Percentiles rank a stretch among this genome's conserved stretches.
phyloP scores from a whole-genome alignment of 2,329 filamentous ascomycete genomes.

The Sporothrix brasiliensis region DNA sequence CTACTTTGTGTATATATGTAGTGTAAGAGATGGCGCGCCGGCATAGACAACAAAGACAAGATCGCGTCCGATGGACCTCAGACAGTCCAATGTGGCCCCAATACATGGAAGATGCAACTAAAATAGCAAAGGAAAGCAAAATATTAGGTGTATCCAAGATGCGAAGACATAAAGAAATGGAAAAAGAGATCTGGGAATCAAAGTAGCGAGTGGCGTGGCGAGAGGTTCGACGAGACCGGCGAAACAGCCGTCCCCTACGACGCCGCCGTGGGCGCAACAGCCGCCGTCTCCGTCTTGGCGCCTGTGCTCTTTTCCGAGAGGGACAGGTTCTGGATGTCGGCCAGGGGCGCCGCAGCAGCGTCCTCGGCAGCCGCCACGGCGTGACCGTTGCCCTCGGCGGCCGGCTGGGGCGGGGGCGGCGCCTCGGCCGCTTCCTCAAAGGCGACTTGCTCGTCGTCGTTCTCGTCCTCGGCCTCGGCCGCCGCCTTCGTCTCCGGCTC shows the following conservation, averaged over 20 bases:
- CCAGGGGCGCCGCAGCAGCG: not conserved
- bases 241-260: conserved; percentile 1
- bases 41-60: not conserved
- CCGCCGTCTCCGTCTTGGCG: conserved; percentile 12
- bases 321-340: conserved; percentile 28
- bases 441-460: conserved; percentile 1
- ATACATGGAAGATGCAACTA: not conserved
- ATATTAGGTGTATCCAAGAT: not conserved
- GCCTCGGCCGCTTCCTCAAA: conserved; percentile 22
- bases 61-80: not conserved
- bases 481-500: not conserved
- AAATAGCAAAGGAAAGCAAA: not conserved
- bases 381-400: conserved; percentile 22
- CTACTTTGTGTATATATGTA: not conserved
- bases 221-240: not conserved
- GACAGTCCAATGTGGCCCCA: not conserved
- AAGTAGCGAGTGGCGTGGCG: not conserved
- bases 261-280: not conserved
- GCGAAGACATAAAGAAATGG: not conserved
- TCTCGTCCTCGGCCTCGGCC: conserved; percentile 20
- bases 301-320: conserved; percentile 32
- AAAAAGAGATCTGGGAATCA: not conserved
- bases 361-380: conserved; percentile 21
- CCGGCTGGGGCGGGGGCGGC: conserved; percentile 22
- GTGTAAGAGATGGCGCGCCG: not conserved